Conservation (phyloP, 2,329 filamentous ascomycete species). For the Rutstroemia sp. region DNA sequence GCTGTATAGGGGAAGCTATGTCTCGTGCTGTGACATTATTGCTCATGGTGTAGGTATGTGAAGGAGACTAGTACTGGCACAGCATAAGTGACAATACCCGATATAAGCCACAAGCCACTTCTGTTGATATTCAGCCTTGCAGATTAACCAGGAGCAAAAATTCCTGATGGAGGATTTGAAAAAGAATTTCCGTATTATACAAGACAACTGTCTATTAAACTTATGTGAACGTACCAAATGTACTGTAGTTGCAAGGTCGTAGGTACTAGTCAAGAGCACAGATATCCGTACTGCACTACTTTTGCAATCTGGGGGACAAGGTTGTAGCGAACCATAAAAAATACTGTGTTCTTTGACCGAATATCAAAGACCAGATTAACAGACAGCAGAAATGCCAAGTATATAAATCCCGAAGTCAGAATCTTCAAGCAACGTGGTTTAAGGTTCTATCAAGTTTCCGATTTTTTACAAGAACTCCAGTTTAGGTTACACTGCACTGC, state of each 20-base stretch:
- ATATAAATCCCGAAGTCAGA: neutral
- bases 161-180: neutral
- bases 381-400: neutral
- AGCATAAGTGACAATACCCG: conserved; percentile 5
- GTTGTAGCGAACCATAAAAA: neutral
- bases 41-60: conserved; percentile 21
- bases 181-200: neutral
- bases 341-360: conserved; percentile 8
- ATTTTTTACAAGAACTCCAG: conserved; percentile 25
- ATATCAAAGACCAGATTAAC: neutral
- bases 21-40: conserved; percentile 20
- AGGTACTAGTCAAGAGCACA: conserved; percentile 5
- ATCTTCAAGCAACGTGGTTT: neutral
- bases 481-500: conserved; percentile 16
- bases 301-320: conserved; percentile 4
- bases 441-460: conserved; percentile 5
- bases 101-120: neutral
- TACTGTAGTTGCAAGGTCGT: neutral
- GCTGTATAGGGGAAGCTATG: conserved; percentile 13
- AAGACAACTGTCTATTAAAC: neutral
- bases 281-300: conserved; percentile 1
- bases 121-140: neutral
- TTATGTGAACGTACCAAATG: no score
- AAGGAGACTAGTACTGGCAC: conserved; percentile 2
- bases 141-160: neutral